These are phyloP conservation scores for Akebia trifoliata DNA, from an alignment of 164 flowering plant species.

Conservation along the genomic window DNA sequence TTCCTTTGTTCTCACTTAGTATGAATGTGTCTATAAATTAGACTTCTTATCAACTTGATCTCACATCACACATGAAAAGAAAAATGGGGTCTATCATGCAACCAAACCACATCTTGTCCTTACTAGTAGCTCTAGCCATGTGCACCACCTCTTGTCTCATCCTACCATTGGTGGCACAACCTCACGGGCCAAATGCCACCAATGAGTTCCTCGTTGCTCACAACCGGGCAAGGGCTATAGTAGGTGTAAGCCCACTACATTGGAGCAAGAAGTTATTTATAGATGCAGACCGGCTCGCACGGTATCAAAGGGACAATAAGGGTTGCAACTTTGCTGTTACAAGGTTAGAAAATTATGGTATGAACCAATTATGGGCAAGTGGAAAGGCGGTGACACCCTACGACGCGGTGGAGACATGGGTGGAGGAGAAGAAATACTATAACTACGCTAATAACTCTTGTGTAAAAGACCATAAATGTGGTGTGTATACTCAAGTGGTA, in stretches of 20 bases:
- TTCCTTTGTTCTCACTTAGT: no score
- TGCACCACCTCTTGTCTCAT: no score
- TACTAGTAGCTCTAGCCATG: no score
- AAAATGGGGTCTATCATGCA: no score
- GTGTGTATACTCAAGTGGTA: conserved; percentile 65
- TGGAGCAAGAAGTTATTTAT: conserved; percentile 57
- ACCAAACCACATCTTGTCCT: no score
- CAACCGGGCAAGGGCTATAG: conserved; percentile 58
- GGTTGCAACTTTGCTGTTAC: conserved; percentile 49
- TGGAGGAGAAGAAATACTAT: conserved; percentile 49
- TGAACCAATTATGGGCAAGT: conserved; percentile 47
- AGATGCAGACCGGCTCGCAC: conserved; percentile 29
- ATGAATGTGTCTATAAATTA: no score
- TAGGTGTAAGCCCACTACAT: conserved; percentile 44
- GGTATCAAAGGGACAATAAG: conserved; percentile 49
- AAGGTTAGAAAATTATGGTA: conserved; percentile 39
- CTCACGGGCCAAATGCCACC: conserved; percentile 17
- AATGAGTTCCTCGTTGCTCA: conserved; percentile 48
- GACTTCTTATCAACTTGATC: no score
- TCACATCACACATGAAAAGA: no score
- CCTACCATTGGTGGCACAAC: no score
- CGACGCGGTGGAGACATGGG: conserved; percentile 53
- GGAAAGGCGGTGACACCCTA: conserved; percentile 34
- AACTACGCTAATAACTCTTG: conserved; percentile 45
- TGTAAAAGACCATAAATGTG: conserved; percentile 36